Base-by-base conservation (phyloP, 768 basidiomycete species). In the Dictyophora rubrovolvata region DNA sequence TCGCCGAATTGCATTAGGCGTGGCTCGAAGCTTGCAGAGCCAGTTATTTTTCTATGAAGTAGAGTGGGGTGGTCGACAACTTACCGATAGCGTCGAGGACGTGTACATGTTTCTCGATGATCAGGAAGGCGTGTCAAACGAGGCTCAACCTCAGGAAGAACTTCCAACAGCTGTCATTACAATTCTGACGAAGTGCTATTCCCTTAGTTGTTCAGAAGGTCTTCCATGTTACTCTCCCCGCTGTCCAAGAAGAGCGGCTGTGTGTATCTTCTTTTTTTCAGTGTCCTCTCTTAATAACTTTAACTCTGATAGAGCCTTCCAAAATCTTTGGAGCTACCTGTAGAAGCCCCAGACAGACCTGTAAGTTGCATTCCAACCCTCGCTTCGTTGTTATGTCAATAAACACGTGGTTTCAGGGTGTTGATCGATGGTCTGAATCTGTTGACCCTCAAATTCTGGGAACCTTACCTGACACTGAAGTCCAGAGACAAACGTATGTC, bases 31-130 rank as follows among this genome's bases (percentile, higher is more conserved):
- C 59, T 76, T 98, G 37, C 93, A 97, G 67, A 86, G 82, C 60
- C 92, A 95, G 68, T 78, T 98, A 5, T 97, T 93, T 77, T 94
- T 96, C 71, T 91, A 92, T 67, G 95, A 98, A 69, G 93, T 97
- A 7, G 93, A 97, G 68, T 95, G 93, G 90, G 91, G 88, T 33
- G 84, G 85, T 53, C 82, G 85, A 18, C 77, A 85, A 1, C 72
- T 96, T 56, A 83, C 87, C 58, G 93, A 94, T 66, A 85, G 88
- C 2, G 88, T 94, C 4, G 93, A 94, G 66, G 91, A 94, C 62
- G 93, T 96, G 6, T 96, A 89, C 72, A 89, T 87, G 78, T 95
- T 96, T 70, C 75, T 90, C 66, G 91, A 91, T 60, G 93, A 94
- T 63, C 77, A 80, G 42, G 84, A 85, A 56, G 85, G 84, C 22